Conservation (phyloP, 176 grass and related monocot genomes). For the Chrysopogon serrulatus region DNA sequence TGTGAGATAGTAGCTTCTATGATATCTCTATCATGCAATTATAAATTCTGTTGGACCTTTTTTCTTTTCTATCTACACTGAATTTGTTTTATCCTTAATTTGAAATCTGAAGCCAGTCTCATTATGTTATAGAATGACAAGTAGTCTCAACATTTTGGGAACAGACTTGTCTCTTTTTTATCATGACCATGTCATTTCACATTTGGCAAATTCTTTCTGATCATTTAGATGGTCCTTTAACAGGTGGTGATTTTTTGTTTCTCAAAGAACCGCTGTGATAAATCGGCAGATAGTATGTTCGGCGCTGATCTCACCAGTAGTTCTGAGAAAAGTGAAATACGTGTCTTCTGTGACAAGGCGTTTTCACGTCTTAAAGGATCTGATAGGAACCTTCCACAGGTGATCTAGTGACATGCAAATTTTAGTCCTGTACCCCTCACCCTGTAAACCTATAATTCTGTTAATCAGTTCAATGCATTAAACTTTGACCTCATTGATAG, state of each 20-base stretch:
- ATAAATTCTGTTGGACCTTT: neutral
- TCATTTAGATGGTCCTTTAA: conserved; percentile 14
- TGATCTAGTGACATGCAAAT: conserved; percentile 17
- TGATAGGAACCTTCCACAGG: conserved; percentile 92
- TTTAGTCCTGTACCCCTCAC: conserved; percentile 6
- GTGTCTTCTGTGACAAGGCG: conserved; percentile 92
- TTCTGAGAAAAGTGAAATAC: conserved; percentile 97
- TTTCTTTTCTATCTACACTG: conserved; percentile 3
- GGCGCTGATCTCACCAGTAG: conserved; percentile 73
- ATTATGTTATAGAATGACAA: neutral
- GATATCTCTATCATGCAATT: conserved; percentile 17
- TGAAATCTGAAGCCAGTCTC: conserved; percentile 12
- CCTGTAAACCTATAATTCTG: neutral
- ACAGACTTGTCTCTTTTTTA: conserved; percentile 1
- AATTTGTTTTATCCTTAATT: conserved; percentile 1
- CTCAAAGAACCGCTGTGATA: conserved; percentile 96
- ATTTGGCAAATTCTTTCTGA: conserved; percentile 12
- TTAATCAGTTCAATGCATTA: conserved; percentile 10
- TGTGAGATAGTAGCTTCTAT: conserved; percentile 27
- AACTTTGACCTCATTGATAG: conserved; percentile 38
- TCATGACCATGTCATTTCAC: conserved; percentile 10
- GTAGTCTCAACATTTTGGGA: neutral
- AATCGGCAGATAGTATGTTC: conserved; percentile 84
- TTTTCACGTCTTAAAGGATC: conserved; percentile 98
- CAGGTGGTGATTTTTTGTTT: conserved; percentile 99